phyloP scores from a whole-genome alignment of 305 asterid species.

The Lippia alba region DNA sequence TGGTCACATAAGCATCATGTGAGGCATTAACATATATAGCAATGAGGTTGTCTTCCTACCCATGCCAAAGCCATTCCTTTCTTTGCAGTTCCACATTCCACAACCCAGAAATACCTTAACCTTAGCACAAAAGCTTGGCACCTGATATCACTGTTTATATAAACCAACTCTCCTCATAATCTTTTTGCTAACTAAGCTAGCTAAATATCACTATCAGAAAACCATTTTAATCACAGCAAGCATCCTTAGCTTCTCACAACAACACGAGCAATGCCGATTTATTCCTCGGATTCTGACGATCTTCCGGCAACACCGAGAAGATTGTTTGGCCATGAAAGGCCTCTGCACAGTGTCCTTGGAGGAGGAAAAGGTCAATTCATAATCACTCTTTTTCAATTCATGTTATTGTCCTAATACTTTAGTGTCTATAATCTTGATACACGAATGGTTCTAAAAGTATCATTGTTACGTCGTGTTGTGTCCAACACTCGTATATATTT shows the following conservation, averaged over 20 bases:
- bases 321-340: conserved; percentile 56
- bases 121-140: conserved; percentile 48
- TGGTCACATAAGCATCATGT: conserved; percentile 6
- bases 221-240: neutral
- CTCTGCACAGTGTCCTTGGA: conserved; percentile 69
- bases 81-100: conserved; percentile 36
- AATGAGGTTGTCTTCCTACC: conserved; percentile 35
- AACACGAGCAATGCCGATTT: conserved; percentile 52
- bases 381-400: neutral
- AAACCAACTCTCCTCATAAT: conserved; percentile 18
- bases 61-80: conserved; percentile 55
- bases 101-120: conserved; percentile 34
- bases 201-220: neutral
- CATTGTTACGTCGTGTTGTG: too few relatives aligned
- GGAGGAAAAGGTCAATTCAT: conserved; percentile 67
- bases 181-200: conserved; percentile 9
- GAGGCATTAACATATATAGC: conserved; percentile 9
- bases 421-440: too few relatives aligned
- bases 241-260: neutral
- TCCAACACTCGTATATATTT: neutral
- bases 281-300: conserved; percentile 71
- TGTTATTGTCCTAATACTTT: neutral
- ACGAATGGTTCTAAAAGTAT: neutral
- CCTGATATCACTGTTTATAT: conserved; percentile 32
- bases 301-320: conserved; percentile 38